Evolutionary conservation across 1,284 basidiomycete species (phyloP).

Genomic region (Peniophora sp.): DNA sequence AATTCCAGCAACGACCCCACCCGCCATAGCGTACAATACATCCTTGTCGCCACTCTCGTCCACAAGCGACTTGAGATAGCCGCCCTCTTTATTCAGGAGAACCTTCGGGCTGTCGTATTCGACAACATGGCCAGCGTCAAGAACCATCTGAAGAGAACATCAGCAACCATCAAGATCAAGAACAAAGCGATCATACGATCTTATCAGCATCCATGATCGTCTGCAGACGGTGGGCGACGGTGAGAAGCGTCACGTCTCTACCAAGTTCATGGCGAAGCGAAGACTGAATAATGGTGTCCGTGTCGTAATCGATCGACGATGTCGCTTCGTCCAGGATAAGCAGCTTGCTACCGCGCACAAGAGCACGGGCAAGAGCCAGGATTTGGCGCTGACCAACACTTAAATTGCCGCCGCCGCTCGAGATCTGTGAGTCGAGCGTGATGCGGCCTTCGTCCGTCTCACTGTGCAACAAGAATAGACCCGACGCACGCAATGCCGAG

Average conservation of each 20-base stretch:
- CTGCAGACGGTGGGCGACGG: slow-evolving; percentile 62
- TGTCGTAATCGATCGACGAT: slow-evolving; percentile 39
- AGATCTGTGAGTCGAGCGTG: slow-evolving; percentile 42
- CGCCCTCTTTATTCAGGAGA: slow-evolving; percentile 44
- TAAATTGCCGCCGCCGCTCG: slow-evolving; percentile 55
- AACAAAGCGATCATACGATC: slow-evolving; percentile 17
- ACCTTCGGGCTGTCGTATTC: slow-evolving; percentile 56
- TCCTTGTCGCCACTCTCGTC: slow-evolving; percentile 51
- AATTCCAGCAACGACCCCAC: too few relatives aligned
- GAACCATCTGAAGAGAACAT: slow-evolving; percentile 24
- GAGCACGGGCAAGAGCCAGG: slow-evolving; percentile 49
- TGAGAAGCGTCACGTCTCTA: slow-evolving; percentile 51
- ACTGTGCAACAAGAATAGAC: slow-evolving; percentile 42
- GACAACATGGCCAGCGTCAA: slow-evolving; percentile 32
- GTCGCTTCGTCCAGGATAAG: slow-evolving; percentile 50
- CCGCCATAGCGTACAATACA: slow-evolving; percentile 37
- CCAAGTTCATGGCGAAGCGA: slow-evolving; percentile 46
- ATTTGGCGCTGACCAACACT: slow-evolving; percentile 67
- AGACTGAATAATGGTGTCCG: slow-evolving; percentile 50
- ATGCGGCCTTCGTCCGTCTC: slow-evolving; percentile 43
- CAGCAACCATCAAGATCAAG: not conserved
- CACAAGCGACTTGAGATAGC: slow-evolving; percentile 49
- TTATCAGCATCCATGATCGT: slow-evolving; percentile 59
- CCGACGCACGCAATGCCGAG: slow-evolving; percentile 43
- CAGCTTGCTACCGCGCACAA: slow-evolving; percentile 48